These are phyloP conservation scores for Ustilago lituana DNA, from an alignment of 1,284 basidiomycete genomes.

Conservation along the genomic window DNA sequence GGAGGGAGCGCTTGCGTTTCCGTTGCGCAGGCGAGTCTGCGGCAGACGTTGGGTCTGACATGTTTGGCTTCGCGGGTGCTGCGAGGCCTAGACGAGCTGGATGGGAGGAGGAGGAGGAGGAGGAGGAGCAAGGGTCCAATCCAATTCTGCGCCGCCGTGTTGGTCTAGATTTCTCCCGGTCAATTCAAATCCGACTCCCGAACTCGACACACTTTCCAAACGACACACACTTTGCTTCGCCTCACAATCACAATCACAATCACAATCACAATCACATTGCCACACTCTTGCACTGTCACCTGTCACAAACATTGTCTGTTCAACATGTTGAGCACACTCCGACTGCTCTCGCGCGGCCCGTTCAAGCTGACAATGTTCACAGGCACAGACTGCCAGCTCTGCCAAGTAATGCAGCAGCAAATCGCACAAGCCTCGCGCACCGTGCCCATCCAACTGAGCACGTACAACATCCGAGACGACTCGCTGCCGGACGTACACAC, in stretches of 20 bases:
- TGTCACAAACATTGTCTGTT: too few relatives aligned
- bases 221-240: too few relatives aligned
- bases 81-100: too few relatives aligned
- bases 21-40: not conserved
- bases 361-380: constrained; percentile 58
- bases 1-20: constrained; percentile 23
- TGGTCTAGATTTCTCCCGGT: too few relatives aligned
- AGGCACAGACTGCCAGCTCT: constrained; percentile 62
- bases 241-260: too few relatives aligned
- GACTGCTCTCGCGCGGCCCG: not conserved
- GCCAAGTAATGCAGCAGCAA: constrained; percentile 56
- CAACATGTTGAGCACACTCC: constrained; percentile 15
- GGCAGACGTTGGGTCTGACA: not conserved
- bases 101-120: not conserved
- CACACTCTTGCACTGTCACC: too few relatives aligned
- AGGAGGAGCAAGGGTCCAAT: constrained; percentile 21
- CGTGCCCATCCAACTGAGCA: constrained; percentile 44
- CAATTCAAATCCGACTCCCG: constrained; percentile 16
- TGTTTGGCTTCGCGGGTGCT: not conserved
- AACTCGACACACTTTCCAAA: too few relatives aligned
- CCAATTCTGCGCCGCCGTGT: not conserved
- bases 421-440: constrained; percentile 25
- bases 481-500: constrained; percentile 39
- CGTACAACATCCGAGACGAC: constrained; percentile 65
- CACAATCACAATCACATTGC: too few relatives aligned